Evolutionary conservation across 495 filamentous ascomycete genomes (phyloP).

Genomic region (Penicillium crystallinum): DNA sequence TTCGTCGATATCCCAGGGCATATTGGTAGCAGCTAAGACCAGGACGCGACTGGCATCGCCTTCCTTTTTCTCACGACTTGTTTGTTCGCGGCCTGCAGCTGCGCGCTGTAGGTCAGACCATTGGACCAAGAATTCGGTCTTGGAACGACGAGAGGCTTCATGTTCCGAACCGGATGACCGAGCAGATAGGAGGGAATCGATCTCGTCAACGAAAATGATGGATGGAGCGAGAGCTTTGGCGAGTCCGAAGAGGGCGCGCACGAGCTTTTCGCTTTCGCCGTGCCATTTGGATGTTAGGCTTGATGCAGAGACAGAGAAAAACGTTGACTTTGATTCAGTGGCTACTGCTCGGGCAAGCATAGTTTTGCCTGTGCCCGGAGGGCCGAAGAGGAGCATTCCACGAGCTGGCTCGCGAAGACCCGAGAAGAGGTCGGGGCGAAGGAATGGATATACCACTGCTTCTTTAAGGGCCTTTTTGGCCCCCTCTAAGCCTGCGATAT

Average conservation of each 20-base stretch:
- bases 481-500: constrained; percentile 84
- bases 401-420: constrained; percentile 89
- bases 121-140: constrained; percentile 97
- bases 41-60: constrained; percentile 89
- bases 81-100: constrained; percentile 76
- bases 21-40: constrained; percentile 90
- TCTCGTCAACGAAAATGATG: constrained; percentile 99
- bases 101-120: constrained; percentile 93
- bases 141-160: constrained; percentile 88
- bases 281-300: constrained; percentile 94
- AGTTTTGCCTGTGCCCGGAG: constrained; percentile 95
- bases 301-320: constrained; percentile 94
- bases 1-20: constrained; percentile 98
- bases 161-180: constrained; percentile 81
- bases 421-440: constrained; percentile 93
- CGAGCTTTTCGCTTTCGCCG: constrained; percentile 94
- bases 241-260: constrained; percentile 84
- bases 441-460: constrained; percentile 94
- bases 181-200: constrained; percentile 87
- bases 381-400: constrained; percentile 95
- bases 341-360: constrained; percentile 96
- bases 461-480: constrained; percentile 94
- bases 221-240: constrained; percentile 87
- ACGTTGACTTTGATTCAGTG: constrained; percentile 90
- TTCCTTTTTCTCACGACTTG: constrained; percentile 58